These are phyloP conservation scores for Mortierella sp. DNA, from an alignment of 371 early-diverging fungal species.

Conservation along the genomic window DNA sequence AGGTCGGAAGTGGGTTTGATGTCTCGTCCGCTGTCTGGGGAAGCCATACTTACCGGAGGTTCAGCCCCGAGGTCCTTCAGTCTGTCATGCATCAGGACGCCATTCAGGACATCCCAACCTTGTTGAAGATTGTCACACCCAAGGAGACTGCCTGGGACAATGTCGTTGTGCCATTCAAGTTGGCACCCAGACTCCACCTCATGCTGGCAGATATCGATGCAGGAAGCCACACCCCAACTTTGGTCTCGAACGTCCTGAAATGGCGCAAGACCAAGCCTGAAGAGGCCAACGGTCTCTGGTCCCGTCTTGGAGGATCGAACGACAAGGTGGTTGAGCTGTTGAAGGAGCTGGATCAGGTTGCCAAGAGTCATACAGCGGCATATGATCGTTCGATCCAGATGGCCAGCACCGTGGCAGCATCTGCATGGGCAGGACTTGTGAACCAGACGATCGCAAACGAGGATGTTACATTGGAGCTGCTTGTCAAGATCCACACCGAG, in stretches of 20 bases:
- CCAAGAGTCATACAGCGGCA: conserved; percentile 13
- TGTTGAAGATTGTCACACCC: conserved; percentile 42
- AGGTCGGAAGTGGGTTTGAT: conserved; percentile 97
- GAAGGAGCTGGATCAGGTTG: conserved; percentile 27
- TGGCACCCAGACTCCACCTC: conserved; percentile 84
- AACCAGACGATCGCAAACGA: conserved; percentile 12
- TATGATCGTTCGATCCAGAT: conserved; percentile 36
- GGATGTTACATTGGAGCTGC: conserved; percentile 19
- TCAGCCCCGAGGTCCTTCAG: conserved; percentile 80
- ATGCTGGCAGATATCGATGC: conserved; percentile 93
- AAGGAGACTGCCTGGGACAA: conserved; percentile 79
- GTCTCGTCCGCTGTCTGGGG: conserved; percentile 95
- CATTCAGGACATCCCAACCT: conserved; percentile 23
- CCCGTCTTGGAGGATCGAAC: conserved; percentile 34
- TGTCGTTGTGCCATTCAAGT: conserved; percentile 67
- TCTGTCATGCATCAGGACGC: conserved; percentile 64
- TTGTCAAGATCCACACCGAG: conserved; percentile 33
- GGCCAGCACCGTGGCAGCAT: conserved; percentile 24
- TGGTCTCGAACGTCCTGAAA: conserved; percentile 88
- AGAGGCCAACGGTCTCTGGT: conserved; percentile 60
- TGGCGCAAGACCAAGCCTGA: conserved; percentile 85
- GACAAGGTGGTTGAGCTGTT: conserved; percentile 42
- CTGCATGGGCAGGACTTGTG: conserved; percentile 27
- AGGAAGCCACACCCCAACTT: conserved; percentile 93
- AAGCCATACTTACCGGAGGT: conserved; percentile 87